Base-by-base conservation (phyloP, 257 asterid species). In the Parsonsia alboflavescens region DNA sequence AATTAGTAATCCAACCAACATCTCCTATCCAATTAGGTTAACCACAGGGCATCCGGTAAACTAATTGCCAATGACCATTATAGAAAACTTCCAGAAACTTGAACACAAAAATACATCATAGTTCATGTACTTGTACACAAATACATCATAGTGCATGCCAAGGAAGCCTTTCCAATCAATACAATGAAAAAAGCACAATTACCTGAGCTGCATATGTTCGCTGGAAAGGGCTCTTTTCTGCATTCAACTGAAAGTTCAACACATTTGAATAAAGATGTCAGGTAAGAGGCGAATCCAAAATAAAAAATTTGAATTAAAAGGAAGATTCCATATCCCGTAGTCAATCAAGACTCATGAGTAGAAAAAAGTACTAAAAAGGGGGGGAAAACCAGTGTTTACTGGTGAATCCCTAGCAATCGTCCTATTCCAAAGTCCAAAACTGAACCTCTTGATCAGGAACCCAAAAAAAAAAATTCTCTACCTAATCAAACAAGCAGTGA, bases 181-280 rank as follows among this genome's bases (percentile, higher is more conserved):
- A 33, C 19, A 39, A 41, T 19, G 30, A 39, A 19, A 65, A 6
- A 65, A 65, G 39, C 39, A 65, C 7, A 16, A 7, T 69, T 86
- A 95, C 99, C 98, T 95, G 99, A 78, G 81, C 80, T 72, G 98
- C 99, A 82, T 92, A 95, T 58, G 98, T 89, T 78, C 99, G 85
- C 89, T 95, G 99, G 83, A 95, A 95, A 2, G 97, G 98, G 71
- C 99, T 95, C 85, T 95, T 95, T 62, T 95, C 99, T 39, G 89
- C 90, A 85, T 95, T 95, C 81, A 95, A 89, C 99, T 95, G 96
- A 80, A 77, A 86, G 33, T 74, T 82, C 73, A 81, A 41, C 67
- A 75, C 46, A 78, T 26, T 41, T 46, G 52, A 77, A 75, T 7
- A 28, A n/a, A 52, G 44, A 71, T 33, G 59, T 78, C 65, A 64